A percentile compares a stretch with the other conserved stretches of the same genome.
Conservation (phyloP, 1,139 yeast genomes). For the Candida tropicalis region DNA sequence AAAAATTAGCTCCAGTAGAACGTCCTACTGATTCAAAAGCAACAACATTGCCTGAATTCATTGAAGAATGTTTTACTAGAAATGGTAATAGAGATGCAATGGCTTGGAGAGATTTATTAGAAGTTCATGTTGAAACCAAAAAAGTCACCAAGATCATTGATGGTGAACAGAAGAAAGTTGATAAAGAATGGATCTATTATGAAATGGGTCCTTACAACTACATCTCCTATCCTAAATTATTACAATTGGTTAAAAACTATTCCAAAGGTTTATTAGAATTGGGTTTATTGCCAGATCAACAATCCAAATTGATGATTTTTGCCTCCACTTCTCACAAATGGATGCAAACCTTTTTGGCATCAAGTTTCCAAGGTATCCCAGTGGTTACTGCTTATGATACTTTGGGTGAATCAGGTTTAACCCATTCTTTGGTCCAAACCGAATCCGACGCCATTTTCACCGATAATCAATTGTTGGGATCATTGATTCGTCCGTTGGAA, state of each 20-base stretch:
- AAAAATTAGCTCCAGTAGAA: slow-evolving; percentile 55
- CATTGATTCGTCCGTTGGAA: slow-evolving; percentile 72
- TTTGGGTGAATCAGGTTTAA: slow-evolving; percentile 87
- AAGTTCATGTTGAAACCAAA: slow-evolving; percentile 76
- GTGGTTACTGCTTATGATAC: slow-evolving; percentile 97
- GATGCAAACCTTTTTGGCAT: slow-evolving; percentile 86
- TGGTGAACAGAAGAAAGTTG: slow-evolving; percentile 70
- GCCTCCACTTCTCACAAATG: slow-evolving; percentile 86
- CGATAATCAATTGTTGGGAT: slow-evolving; percentile 70
- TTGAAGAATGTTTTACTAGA: slow-evolving; percentile 62
- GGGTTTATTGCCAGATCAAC: slow-evolving; percentile 69
- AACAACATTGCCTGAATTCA: slow-evolving; percentile 69
- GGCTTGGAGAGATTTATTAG: slow-evolving; percentile 80
- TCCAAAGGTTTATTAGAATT: slow-evolving; percentile 77
- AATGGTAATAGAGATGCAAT: slow-evolving; percentile 59
- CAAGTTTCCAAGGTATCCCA: slow-evolving; percentile 77
- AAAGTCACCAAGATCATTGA: slow-evolving; percentile 73
- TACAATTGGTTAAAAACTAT: slow-evolving; percentile 49
- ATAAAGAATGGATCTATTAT: slow-evolving; percentile 85
- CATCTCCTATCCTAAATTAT: slow-evolving; percentile 63
- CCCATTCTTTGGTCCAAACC: slow-evolving; percentile 83
- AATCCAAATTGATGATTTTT: slow-evolving; percentile 75
- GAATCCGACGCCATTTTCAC: slow-evolving; percentile 78
- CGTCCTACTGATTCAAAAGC: slow-evolving; percentile 64
- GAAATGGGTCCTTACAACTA: slow-evolving; percentile 76